A percentile compares a stretch with the other conserved stretches of the same genome.
Evolutionary conservation across 345 rosid species (phyloP).

Genomic region (Populus ilicifolia): DNA sequence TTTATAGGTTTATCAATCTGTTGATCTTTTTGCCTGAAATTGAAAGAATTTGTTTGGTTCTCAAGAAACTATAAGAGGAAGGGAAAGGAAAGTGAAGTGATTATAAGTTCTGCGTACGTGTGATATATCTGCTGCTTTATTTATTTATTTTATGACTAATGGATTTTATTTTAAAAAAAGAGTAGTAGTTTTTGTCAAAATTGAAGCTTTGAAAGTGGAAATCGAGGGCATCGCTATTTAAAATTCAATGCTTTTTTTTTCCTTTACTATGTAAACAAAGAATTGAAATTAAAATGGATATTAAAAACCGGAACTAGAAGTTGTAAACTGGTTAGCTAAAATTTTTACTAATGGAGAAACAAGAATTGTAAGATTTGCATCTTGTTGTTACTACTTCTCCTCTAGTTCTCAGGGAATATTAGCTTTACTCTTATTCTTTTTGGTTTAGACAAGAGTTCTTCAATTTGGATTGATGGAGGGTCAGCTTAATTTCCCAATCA

Average conservation of each 20-base stretch:
- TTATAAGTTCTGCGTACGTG: background rate
- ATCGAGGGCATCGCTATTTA: background rate
- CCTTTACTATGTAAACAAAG: background rate
- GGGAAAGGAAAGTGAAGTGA: background rate
- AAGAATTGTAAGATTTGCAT: background rate
- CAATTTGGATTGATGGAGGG: too few relatives aligned
- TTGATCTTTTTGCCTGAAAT: background rate
- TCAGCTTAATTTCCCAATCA: too few relatives aligned
- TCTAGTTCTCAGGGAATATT: background rate
- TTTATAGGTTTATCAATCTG: too few relatives aligned
- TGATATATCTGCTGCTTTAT: background rate
- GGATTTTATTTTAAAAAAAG: background rate
- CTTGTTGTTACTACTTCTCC: background rate
- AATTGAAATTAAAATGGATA: background rate
- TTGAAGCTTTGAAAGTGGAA: background rate
- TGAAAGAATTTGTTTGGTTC: conserved; percentile 4
- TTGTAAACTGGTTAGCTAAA: background rate
- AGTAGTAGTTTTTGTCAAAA: background rate
- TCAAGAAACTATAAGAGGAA: background rate
- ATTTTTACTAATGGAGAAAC: background rate
- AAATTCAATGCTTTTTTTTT: background rate
- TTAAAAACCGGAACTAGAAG: background rate
- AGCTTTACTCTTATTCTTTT: background rate
- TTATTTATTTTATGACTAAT: background rate
- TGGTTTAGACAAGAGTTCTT: conserved; percentile 46